Conservation (phyloP, 2,329 filamentous ascomycete species). For the Paramyrothecium roridum region DNA sequence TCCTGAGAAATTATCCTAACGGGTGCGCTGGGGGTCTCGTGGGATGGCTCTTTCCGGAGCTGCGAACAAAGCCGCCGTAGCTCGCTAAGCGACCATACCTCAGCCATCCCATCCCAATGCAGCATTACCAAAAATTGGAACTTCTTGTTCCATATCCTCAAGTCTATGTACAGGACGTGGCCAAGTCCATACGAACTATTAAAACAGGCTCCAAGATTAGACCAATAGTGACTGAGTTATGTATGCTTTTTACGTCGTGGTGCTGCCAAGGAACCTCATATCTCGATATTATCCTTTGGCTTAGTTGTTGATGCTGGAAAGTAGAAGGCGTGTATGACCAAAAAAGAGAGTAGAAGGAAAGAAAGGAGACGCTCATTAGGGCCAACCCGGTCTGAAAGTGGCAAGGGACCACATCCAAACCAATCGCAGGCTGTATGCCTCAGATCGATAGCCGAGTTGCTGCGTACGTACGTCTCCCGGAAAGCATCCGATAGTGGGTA, state of each 20-base stretch:
- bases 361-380: too few relatives aligned
- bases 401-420: too few relatives aligned
- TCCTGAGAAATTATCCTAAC: not conserved
- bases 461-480: too few relatives aligned
- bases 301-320: constrained; percentile 2
- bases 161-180: constrained; percentile 30
- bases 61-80: not conserved
- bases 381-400: too few relatives aligned
- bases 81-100: not conserved
- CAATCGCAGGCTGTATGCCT: too few relatives aligned
- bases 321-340: not conserved
- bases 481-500: too few relatives aligned
- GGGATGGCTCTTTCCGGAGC: not conserved
- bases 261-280: constrained; percentile 5
- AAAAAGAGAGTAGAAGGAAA: not conserved
- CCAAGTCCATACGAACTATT: constrained; percentile 22
- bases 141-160: constrained; percentile 24
- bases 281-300: constrained; percentile 1
- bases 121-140: constrained; percentile 43
- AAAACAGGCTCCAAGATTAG: constrained; percentile 25
- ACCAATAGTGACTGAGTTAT: constrained; percentile 16
- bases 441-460: too few relatives aligned
- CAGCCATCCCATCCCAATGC: constrained; percentile 37
- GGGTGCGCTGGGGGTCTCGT: not conserved
- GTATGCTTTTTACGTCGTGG: constrained; percentile 19